phyloP scores from a whole-genome alignment of 2,329 filamentous ascomycete species.

The Nemania bipapillata region DNA sequence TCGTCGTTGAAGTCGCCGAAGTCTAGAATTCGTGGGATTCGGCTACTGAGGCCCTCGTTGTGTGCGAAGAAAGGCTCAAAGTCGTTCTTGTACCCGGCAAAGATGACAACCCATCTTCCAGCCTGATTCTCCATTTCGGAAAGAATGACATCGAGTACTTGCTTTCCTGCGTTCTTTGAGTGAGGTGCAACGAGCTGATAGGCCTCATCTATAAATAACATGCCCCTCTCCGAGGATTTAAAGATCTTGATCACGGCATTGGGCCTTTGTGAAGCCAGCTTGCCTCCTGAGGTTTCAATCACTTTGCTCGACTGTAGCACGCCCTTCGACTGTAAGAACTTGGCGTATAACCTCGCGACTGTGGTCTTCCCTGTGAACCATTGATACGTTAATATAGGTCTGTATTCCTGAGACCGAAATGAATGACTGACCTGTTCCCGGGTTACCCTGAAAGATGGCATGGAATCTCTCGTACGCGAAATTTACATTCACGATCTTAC shows the following conservation, averaged over 20 bases:
- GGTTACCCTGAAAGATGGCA: not conserved
- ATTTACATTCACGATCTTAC: too few relatives aligned
- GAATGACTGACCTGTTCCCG: conserved; percentile 5
- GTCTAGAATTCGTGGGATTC: not conserved
- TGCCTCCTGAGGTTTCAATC: too few relatives aligned
- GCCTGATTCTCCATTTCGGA: not conserved
- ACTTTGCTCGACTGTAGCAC: too few relatives aligned
- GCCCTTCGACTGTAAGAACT: not conserved
- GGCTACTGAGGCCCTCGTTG: not conserved
- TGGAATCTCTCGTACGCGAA: conserved; percentile 8
- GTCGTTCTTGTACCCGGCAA: not conserved
- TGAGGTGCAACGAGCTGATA: too few relatives aligned
- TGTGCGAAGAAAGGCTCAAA: not conserved
- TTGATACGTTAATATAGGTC: not conserved
- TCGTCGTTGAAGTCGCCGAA: not conserved
- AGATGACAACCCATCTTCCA: not conserved
- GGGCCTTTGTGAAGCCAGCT: not conserved
- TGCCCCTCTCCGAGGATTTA: too few relatives aligned
- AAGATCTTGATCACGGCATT: too few relatives aligned
- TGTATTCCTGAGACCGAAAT: too few relatives aligned
- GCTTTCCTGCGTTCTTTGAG: not conserved
- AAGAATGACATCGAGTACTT: not conserved
- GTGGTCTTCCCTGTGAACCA: not conserved
- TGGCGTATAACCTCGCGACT: not conserved
- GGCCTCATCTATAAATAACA: conserved; percentile 3